Evolutionary conservation across 345 rosid genomes (phyloP), one percentile per base, ranked within the genome.

Genomic region (Euphorbia lathyris): DNA sequence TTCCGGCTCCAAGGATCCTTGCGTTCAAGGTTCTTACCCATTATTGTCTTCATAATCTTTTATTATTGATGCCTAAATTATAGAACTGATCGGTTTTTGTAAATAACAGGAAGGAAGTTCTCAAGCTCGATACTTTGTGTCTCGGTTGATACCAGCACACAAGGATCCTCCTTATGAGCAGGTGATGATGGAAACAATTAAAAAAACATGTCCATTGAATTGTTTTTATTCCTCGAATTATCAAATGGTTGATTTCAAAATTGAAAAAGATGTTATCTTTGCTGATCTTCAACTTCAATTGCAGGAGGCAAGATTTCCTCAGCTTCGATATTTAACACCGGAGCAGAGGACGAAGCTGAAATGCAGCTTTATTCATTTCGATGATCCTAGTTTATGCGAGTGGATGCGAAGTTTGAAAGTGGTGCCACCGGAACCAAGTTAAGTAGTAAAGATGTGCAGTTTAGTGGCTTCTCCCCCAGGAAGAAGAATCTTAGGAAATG

Each of bases 111-210:
- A 96, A 71, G 91, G 97, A 60, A 92, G 96, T 80, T 96, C 99
- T 36, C 98, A 82, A 81, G 97, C 99, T 22, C 84, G 99, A 58
- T 96, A 88, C 73, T 96, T 96, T 79, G 90, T 90, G 67, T 86
- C 96, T 60, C 86, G 95, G 76, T 81, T 92, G 80, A 96, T 96
- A 74, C 95, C 99, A 16, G 98, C 97, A 45, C 98, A 92, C 84
- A 96, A 92, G 85, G 98, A 96, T 78, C 97, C 97, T 76, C 96
- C 99, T 47, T 96, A 96, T 63, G 96, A 96, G 63, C 99, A 92
- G 93, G 97, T 95, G 58, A 80, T 73, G 42, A 51, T 34, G n/a
- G n/a, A n/a, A n/a, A n/a, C n/a, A n/a, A n/a, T n/a, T n/a, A n/a
- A n/a, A n/a, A n/a, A n/a, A n/a, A n/a, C n/a, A n/a, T n/a, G n/a